Percentiles rank a stretch among this genome's conserved stretches.
These are phyloP conservation scores for Cutaneotrichosporon daszewskae DNA, from an alignment of 1,284 basidiomycete species.

Conservation along the genomic window DNA sequence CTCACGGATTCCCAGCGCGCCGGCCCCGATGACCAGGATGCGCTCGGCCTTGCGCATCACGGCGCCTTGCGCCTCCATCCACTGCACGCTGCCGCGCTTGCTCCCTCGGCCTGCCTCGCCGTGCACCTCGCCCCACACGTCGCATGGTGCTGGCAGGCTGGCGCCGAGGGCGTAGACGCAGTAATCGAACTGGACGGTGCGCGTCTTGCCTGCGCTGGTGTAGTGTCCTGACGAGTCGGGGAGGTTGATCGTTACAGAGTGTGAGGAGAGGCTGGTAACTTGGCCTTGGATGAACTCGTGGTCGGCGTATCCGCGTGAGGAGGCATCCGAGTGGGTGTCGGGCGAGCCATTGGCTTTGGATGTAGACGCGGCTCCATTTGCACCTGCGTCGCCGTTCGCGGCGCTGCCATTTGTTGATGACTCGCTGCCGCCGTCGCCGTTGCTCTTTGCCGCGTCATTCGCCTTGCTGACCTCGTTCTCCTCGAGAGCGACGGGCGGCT, in stretches of 20 bases:
- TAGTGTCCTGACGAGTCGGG: slow-evolving; percentile 14
- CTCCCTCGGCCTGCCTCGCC: slow-evolving; percentile 25
- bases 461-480: background rate
- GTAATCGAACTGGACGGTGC: slow-evolving; percentile 44
- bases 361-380: too few species aligned
- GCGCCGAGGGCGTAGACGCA: slow-evolving; percentile 48
- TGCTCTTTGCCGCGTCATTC: too few species aligned
- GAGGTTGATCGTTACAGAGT: slow-evolving; percentile 51
- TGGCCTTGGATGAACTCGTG: slow-evolving; percentile 50
- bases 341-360: too few species aligned
- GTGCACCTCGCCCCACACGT: slow-evolving; percentile 35
- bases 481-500: slow-evolving; percentile 18
- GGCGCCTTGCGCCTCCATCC: slow-evolving; percentile 25
- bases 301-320: too few species aligned
- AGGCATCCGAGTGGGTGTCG: too few species aligned
- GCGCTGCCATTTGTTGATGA: too few species aligned
- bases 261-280: slow-evolving; percentile 50
- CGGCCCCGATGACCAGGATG: slow-evolving; percentile 48
- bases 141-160: slow-evolving; percentile 40
- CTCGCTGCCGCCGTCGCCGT: slow-evolving; percentile 4
- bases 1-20: slow-evolving; percentile 51
- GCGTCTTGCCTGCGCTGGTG: slow-evolving; percentile 12
- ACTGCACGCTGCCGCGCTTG: slow-evolving; percentile 32
- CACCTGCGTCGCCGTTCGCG: too few species aligned
- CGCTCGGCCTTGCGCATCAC: slow-evolving; percentile 39